Base-by-base conservation (phyloP, 1,284 basidiomycete species). In the Xerocomus nothofagi region DNA sequence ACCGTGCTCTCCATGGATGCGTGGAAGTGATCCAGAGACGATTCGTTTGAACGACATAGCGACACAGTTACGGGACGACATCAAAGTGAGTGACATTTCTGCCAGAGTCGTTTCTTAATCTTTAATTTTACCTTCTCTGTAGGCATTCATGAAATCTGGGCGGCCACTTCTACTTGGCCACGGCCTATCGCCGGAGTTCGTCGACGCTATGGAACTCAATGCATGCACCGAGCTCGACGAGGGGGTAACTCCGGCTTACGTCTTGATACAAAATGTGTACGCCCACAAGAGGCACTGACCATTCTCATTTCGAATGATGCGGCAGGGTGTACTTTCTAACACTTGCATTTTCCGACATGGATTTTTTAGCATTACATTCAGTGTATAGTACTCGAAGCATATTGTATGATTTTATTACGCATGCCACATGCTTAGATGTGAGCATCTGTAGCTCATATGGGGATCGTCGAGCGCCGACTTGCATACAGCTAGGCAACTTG, bases 61-160 rank as follows among this genome's bases (percentile, higher is more conserved):
- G 31, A 44, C 61, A 1, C 53, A 65, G 38, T 69, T 78, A 67
- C 66, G 74, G 20, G 76, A 79, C 8, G 78, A 80, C 49, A 55
- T 79, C 27, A 57, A 68, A 50, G 77, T 72, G 36, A 49, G 67
- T 60, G 39, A 33, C 15, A 32, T 39, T 62, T 70, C 50, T 60
- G 65, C 29, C 23, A 5, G 30, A 31, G 14, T 38, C 14, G 18
- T 49, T 24, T 37, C 27, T 39, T 27, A 1, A 26, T 51, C 40
- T 44, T 39, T 24, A 2, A 23, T 51, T 42, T 44, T 44, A 24
- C 47, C 44, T 34, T 39, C 23, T n/a, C 14, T 39, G 7, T 53
- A 89, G 86, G 73, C 77, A 11, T 88, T 88, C 59, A 57, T 89
- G 38, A 73, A 73, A 48, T 81, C 82, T 2, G 80, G 79, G 15